These are phyloP conservation scores for Drechslerella coelobrocha DNA, from an alignment of 2,329 filamentous ascomycete species.

Conservation along the genomic window DNA sequence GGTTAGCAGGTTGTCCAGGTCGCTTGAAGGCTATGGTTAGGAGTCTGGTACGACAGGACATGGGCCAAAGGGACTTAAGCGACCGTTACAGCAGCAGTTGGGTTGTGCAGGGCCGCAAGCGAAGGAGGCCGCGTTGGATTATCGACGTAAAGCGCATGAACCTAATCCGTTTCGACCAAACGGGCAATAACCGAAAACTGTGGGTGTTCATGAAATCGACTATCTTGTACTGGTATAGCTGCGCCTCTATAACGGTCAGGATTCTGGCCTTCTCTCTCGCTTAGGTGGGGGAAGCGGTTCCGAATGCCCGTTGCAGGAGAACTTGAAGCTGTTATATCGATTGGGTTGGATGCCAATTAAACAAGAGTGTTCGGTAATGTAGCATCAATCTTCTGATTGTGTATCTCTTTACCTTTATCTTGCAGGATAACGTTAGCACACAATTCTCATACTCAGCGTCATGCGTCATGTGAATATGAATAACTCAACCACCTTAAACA, in stretches of 20 bases:
- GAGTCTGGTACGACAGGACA: background rate
- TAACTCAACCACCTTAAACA: no score
- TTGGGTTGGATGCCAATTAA: background rate
- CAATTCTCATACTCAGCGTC: no score
- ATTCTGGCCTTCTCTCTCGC: background rate
- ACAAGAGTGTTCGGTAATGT: no score
- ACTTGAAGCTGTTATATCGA: background rate
- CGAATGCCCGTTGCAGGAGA: background rate
- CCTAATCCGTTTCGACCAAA: background rate
- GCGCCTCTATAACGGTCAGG: background rate
- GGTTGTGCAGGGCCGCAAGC: background rate
- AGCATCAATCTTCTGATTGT: no score
- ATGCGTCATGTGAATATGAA: slow-evolving; percentile 6
- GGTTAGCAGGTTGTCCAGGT: background rate
- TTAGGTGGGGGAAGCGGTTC: background rate
- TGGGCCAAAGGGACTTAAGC: background rate
- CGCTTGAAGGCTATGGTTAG: background rate
- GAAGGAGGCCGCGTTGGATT: background rate
- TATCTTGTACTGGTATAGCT: background rate
- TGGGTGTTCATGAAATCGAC: background rate
- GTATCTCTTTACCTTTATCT: no score
- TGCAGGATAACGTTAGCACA: no score
- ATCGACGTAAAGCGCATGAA: background rate
- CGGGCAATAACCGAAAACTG: background rate
- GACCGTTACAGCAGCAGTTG: background rate